A percentile compares a stretch with the other conserved stretches of the same genome.
phyloP scores from a whole-genome alignment of 257 asterid species.

The Scutellaria baicalensis region DNA sequence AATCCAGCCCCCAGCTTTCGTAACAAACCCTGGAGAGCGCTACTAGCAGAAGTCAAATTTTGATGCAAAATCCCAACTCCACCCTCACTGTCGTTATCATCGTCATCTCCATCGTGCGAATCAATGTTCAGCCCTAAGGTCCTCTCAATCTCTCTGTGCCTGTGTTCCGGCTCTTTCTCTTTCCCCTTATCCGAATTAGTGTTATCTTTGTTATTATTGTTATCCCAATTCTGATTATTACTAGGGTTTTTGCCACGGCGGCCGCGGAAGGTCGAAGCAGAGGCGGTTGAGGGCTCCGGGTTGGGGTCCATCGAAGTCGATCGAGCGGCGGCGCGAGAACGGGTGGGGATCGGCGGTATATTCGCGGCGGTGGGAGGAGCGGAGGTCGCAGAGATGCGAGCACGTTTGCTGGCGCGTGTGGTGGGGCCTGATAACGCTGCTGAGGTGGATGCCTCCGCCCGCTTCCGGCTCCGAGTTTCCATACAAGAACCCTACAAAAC shows the following conservation, averaged over 20 bases:
- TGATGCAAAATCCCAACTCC: constrained; percentile 86
- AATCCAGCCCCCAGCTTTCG: constrained; percentile 92
- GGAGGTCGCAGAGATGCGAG: constrained; percentile 62
- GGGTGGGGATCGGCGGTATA: constrained; percentile 47
- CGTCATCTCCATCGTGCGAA: constrained; percentile 62
- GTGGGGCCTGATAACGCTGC: constrained; percentile 84
- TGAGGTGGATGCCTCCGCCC: constrained; percentile 99
- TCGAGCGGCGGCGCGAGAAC: constrained; percentile 56
- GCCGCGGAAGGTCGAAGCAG: constrained; percentile 68
- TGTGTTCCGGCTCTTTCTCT: constrained; percentile 72
- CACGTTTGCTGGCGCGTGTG: constrained; percentile 76
- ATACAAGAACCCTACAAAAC: constrained; percentile 75
- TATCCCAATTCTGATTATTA: constrained; percentile 39
- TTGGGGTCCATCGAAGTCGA: constrained; percentile 69
- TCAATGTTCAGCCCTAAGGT: constrained; percentile 68
- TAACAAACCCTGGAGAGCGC: constrained; percentile 88
- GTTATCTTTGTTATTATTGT: constrained; percentile 28
- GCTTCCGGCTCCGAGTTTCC: constrained; percentile 99
- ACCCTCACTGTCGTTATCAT: constrained; percentile 77
- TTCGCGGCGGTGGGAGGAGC: constrained; percentile 31
- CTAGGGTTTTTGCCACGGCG: constrained; percentile 75
- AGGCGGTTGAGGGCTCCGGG: constrained; percentile 65
- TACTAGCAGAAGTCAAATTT: constrained; percentile 85
- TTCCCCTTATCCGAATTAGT: constrained; percentile 76
- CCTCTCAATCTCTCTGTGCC: constrained; percentile 65